Evolutionary conservation across 2,329 filamentous ascomycete genomes (phyloP), one percentile per base, ranked within the genome.

Genomic region (Chaetomium olivaceum): DNA sequence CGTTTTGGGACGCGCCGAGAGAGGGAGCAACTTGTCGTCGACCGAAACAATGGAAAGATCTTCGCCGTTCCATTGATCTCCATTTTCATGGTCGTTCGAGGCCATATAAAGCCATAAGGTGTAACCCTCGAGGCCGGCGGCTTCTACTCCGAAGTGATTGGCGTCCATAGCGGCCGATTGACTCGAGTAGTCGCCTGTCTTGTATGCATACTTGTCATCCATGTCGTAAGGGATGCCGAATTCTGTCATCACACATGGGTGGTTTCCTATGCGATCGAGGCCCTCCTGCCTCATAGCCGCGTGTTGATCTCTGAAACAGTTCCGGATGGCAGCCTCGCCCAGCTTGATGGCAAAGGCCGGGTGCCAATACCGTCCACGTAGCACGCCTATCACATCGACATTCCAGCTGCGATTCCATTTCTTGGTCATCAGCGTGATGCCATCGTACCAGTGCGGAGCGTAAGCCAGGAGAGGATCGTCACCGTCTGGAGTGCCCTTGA

Each of bases 391-490:
- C 4, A 99, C 92, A 75, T 99, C 95, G 8, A 99, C 91, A 71
- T 99, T 99, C 91, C 95, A 99, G 19, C 90, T 88, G 48, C 93
- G 90, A 75, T 98, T 99, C 95, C 95, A 99, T 77, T 97, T 96
- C 79, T 99, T 99, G 14, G 92, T 98, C 85, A 99, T 91, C 4
- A 99, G 83, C 0, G 95, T 99, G 63, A 99, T 90, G 12, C 95
- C 95, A 72, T 99, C 95, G 77, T 99, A 99, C 76, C 92, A 99
- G 78, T 99, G 95, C 1, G 93, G 92, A 11, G 95, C 90, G 76
- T 97, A 98, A 2, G 93, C 91, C 85, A 98, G 90, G n/a, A 68
- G 68, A 89, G 91, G 3, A 88, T 88, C 71, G 48, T 99, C 93
- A 72, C 98, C 93, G 74, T 98, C 94, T 31, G 84, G 81, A 0